Conservation (phyloP, 768 basidiomycete genomes). For the Tulasnella sp. region DNA sequence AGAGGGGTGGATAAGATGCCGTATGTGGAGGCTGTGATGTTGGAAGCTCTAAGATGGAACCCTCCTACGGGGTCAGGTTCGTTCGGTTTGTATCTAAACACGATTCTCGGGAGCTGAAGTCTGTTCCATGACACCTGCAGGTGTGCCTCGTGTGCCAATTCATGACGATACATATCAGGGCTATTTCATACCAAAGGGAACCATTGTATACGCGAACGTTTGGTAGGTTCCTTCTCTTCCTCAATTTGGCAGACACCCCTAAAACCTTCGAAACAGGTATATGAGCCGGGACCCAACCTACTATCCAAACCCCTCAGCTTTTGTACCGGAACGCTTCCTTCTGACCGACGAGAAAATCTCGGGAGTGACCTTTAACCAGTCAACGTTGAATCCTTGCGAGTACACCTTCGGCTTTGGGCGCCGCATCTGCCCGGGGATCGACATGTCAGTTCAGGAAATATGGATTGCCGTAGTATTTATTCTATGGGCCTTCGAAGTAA, state of each 20-base stretch:
- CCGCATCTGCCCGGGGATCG: conserved; percentile 10
- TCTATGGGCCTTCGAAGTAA: not conserved
- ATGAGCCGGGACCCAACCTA: not conserved
- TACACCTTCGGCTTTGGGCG: conserved; percentile 3
- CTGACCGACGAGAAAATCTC: not conserved
- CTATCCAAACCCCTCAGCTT: conserved; percentile 8
- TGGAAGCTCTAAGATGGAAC: conserved; percentile 32
- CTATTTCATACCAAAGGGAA: conserved; percentile 3
- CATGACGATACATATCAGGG: conserved; percentile 20
- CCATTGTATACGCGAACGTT: not conserved
- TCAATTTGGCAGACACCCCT: not conserved
- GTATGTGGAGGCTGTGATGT: conserved; percentile 35
- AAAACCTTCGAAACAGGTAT: not conserved
- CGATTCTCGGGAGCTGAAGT: not conserved
- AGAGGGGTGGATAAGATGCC: conserved; percentile 28
- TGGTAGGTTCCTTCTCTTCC: not conserved
- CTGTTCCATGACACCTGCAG: not conserved
- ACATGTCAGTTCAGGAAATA: not conserved
- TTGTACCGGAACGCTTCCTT: conserved; percentile 14
- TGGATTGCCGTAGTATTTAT: not conserved
- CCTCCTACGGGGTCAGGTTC: conserved; percentile 22
- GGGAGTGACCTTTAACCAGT: not conserved
- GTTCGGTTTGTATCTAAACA: not conserved
- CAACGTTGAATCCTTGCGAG: not conserved
- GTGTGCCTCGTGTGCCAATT: not conserved